Base-by-base conservation (phyloP, 176 grass and related monocot species). In the Aegilops longissima region DNA sequence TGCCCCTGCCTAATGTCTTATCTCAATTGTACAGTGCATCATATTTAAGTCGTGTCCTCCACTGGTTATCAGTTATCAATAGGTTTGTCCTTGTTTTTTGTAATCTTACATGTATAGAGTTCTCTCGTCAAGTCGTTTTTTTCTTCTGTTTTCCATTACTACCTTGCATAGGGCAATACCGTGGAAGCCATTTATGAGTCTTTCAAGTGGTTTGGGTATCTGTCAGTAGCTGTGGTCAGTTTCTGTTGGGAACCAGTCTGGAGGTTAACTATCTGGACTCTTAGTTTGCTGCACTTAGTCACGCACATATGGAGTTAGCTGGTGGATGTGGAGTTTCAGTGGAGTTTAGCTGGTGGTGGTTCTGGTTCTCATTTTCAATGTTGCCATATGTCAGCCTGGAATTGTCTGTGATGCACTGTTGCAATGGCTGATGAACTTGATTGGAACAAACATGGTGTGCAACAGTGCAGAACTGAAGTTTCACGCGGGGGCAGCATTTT, bases 11-110 rank as follows among this genome's bases (percentile, higher is more conserved):
- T 88, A 70, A 75, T 78, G 85, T 87, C 83, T 88, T 82, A 90
- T 81, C 88, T 91, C 83, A 84, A 67, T 92, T 88, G 76, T 63
- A 77, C 70, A 87, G 72, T 94, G 29, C 49, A 71, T 90, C 87
- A 71, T 85, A 81, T 92, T 90, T 88, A 83, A 82, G 79, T 88
- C 62, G 80, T n/a, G 21, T 76, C 45, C 47, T 81, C 44, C 56
- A 5, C 6, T 52, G 65, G 69, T 38, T 12, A 7, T 42, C 79
- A 25, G 9, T 40, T 14, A 0, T 74, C 58, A 36, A 4, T 91
- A 81, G 85, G 61, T 84, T 70, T 40, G 20, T 8, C 18, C 16
- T 13, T n/a, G 0, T 44, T 69, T 69, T 35, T 11, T 70, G 17
- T 81, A n/a, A 33, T 65, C 54, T 69, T 42, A 4, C 18, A 36